Conservation (phyloP, 805 yeast genomes). For the Candida koratica region DNA sequence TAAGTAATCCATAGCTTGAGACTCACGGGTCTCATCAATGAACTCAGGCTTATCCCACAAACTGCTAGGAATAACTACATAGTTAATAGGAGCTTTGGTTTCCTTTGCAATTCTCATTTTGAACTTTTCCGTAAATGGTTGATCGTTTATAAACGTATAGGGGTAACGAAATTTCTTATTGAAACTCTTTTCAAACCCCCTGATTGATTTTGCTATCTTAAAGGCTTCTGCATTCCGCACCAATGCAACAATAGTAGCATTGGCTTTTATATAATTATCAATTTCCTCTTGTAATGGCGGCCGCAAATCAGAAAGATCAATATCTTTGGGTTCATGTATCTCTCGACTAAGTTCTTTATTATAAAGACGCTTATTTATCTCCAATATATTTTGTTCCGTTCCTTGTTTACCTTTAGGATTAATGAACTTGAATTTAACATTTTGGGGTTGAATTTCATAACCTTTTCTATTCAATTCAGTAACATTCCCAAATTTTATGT, state of each 20-base stretch:
- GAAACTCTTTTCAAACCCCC: slow-evolving; percentile 59
- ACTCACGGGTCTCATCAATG: slow-evolving; percentile 47
- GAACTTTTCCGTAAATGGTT: slow-evolving; percentile 57
- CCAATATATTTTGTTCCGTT: slow-evolving; percentile 29
- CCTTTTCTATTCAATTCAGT: slow-evolving; percentile 7
- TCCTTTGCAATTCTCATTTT: slow-evolving; percentile 38
- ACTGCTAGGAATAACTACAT: slow-evolving; percentile 38
- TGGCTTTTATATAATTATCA: slow-evolving; percentile 43
- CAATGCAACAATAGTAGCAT: slow-evolving; percentile 70
- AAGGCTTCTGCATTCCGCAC: slow-evolving; percentile 64
- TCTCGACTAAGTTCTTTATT: slow-evolving; percentile 29
- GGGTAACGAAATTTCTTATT: slow-evolving; percentile 74
- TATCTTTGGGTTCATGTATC: slow-evolving; percentile 48
- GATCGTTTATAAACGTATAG: slow-evolving; percentile 74
- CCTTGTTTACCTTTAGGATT: slow-evolving; percentile 28
- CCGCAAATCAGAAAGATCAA: slow-evolving; percentile 25
- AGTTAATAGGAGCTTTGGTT: slow-evolving; percentile 30
- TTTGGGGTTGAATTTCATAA: slow-evolving; percentile 17
- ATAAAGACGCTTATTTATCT: slow-evolving; percentile 37
- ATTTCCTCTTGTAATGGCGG: slow-evolving; percentile 24
- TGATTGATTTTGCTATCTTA: slow-evolving; percentile 49
- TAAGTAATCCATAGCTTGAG: slow-evolving; percentile 38
- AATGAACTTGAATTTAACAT: slow-evolving; percentile 32
- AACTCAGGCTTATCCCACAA: slow-evolving; percentile 58
- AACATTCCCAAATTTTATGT: neutral